Evolutionary conservation across 192 early-diverging fungal species (phyloP).

Genomic region (Backusella circina): DNA sequence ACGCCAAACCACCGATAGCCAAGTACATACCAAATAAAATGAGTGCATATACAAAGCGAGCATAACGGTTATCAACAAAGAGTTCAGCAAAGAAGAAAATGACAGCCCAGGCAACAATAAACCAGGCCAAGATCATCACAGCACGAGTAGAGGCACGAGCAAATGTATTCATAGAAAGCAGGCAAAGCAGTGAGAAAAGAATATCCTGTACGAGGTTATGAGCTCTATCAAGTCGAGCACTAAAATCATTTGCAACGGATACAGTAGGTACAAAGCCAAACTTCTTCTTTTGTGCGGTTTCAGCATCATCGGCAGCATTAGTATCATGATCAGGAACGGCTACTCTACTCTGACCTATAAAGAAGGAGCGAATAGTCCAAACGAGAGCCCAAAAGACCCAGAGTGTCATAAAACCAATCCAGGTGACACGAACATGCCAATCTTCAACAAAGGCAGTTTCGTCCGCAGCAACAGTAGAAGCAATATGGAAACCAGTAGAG

Average conservation of each 20-base stretch:
- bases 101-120: constrained; percentile 13
- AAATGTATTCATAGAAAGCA: constrained; percentile 34
- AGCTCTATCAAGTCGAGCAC: constrained; percentile 17
- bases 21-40: constrained; percentile 9
- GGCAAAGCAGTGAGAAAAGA: constrained; percentile 24
- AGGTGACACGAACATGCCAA: constrained; percentile 16
- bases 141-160: constrained; percentile 29
- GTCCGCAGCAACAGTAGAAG: not conserved
- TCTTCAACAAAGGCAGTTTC: constrained; percentile 8
- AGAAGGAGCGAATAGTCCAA: constrained; percentile 9
- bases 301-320: not conserved
- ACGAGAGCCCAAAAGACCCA: constrained; percentile 24
- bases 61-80: constrained; percentile 1
- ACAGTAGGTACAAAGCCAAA: not conserved
- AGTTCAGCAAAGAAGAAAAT: constrained; percentile 8
- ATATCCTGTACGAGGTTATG: constrained; percentile 27
- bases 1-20: constrained; percentile 12
- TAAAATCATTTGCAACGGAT: not conserved
- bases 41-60: not conserved
- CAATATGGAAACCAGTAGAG: not conserved
- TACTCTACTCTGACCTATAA: not conserved
- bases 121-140: constrained; percentile 37
- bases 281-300: not conserved
- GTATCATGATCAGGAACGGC: not conserved
- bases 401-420: constrained; percentile 27